Percentiles rank a stretch among this genome's conserved stretches.
Evolutionary conservation across 495 filamentous ascomycete species (phyloP).

Genomic region (Penicillium dipodomyicola): DNA sequence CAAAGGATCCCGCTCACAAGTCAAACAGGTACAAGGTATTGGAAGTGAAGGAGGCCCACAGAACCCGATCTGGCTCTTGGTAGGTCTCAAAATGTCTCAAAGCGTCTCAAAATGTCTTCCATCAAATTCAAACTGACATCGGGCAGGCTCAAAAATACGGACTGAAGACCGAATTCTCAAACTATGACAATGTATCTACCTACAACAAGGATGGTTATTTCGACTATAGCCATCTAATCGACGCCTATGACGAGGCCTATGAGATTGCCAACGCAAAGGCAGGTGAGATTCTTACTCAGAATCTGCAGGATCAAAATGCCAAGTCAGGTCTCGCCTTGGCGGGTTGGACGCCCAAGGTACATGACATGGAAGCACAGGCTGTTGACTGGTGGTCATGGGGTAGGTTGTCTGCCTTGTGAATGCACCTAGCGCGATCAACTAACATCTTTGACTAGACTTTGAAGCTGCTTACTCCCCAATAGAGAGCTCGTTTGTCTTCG

Average conservation of each 20-base stretch:
- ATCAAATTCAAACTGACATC: neutral
- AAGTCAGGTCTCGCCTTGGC: slow-evolving; percentile 59
- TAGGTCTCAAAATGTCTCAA: slow-evolving; percentile 22
- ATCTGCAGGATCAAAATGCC: slow-evolving; percentile 62
- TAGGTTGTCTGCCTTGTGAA: slow-evolving; percentile 12
- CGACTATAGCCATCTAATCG: slow-evolving; percentile 51
- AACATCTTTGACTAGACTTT: slow-evolving; percentile 46
- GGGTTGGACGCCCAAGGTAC: slow-evolving; percentile 60
- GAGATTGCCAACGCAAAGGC: slow-evolving; percentile 51
- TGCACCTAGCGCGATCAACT: slow-evolving; percentile 3
- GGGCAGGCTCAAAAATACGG: slow-evolving; percentile 58
- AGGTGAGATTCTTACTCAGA: slow-evolving; percentile 55
- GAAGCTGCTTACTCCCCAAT: slow-evolving; percentile 54
- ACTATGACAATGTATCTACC: slow-evolving; percentile 60
- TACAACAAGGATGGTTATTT: slow-evolving; percentile 55
- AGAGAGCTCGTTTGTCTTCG: slow-evolving; percentile 46
- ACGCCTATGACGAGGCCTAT: slow-evolving; percentile 53
- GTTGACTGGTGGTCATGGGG: slow-evolving; percentile 64
- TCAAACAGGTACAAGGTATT: slow-evolving; percentile 58
- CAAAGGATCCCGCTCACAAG: neutral
- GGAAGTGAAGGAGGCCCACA: slow-evolving; percentile 54
- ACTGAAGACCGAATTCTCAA: slow-evolving; percentile 59
- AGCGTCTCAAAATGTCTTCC: neutral
- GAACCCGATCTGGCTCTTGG: slow-evolving; percentile 69
- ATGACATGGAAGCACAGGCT: slow-evolving; percentile 57